Evolutionary conservation across 1,139 yeast genomes (phyloP), one percentile per base, ranked within the genome.

Genomic region (Fermentozyma sake): DNA sequence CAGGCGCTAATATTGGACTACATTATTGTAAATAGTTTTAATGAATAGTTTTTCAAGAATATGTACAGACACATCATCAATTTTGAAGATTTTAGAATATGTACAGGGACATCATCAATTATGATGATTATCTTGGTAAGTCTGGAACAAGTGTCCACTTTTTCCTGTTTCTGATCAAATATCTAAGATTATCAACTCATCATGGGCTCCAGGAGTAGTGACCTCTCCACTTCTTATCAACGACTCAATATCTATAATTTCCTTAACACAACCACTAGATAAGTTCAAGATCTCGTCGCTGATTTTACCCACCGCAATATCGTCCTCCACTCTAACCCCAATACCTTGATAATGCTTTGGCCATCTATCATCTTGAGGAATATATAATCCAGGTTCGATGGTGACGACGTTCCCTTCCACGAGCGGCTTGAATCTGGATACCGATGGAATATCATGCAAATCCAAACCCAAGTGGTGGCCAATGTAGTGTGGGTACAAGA

Each of bases 391-490:
- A 0, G 98, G 98, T 50, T 91, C 98, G 17, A 91, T 77, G 1
- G 98, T 91, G 24, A 91, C 66, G 3, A 91, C 96, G 44, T 81
- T 86, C 3, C 85, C 85, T 16, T 58, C 62, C 19, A 53, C 58
- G 23, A 83, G 48, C 21, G 57, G 64, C 26, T 65, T 70, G 42
- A 52, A 68, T 48, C 77, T 68, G 16, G 79, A 74, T 30, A 66
- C 70, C 20, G 67, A 55, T 9, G 91, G 86, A 15, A 80, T 69
- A 50, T 89, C 97, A 55, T 89, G 97, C 18, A 89, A 84, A 45
- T 91, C 98, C 24, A 93, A 59, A 0, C 99, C 99, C 26, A 93
- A 63, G 48, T 91, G 91, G 52, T 93, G 99, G 3, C 98, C 98
- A 39, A 93, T 79, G 46, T 85, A 87, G 54, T 93, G 99, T 0